Base-by-base conservation (phyloP, 805 yeast species). In the Schwanniomyces polymorphus region DNA sequence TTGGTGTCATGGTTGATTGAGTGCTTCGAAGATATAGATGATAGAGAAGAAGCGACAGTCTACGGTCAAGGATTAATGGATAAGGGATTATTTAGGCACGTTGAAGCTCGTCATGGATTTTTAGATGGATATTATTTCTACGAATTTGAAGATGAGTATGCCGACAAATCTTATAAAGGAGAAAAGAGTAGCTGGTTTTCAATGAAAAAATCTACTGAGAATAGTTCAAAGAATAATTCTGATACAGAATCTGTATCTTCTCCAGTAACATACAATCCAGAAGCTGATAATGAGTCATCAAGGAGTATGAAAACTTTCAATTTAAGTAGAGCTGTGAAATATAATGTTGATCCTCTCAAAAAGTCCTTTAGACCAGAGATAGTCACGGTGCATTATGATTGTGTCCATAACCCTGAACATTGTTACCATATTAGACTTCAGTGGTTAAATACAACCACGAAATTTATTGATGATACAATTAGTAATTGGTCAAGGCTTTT, bases 71-170 rank as follows among this genome's bases (percentile, higher is more conserved):
- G 68, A 7, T 67, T 92, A 38, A 88, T 90, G 95, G 78, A 81
- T 7, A 73, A 73, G 42, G 87, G 87, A 0, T 58, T 92, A 12
- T 82, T 92, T 60, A 72, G 65, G n/a, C 98, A 92, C 59, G 97
- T 90, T 17, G 89, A 87, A 50, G 74, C 81, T 39, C 77, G 92
- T 28, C 97, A 92, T 61, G 82, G 86, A 2, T 89, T 94, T 56
- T 67, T 91, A 44, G 96, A 92, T 67, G 99, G 99, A 0, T 91
- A 94, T 59, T 92, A 91, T 61, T 92, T 92, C 64, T 92, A 92
- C 59, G 84, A 81, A 56, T 64, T 91, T 43, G 76, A 75, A 17
- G 79, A 80, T 0, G 86, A 84, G 27, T 86, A 75, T 52, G 64
- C 71, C 10, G 69, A 71, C 35, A 64, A 60, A 37, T 50, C 66